Conservation (phyloP, 306 rosid species). For the Vigna unguiculata region DNA sequence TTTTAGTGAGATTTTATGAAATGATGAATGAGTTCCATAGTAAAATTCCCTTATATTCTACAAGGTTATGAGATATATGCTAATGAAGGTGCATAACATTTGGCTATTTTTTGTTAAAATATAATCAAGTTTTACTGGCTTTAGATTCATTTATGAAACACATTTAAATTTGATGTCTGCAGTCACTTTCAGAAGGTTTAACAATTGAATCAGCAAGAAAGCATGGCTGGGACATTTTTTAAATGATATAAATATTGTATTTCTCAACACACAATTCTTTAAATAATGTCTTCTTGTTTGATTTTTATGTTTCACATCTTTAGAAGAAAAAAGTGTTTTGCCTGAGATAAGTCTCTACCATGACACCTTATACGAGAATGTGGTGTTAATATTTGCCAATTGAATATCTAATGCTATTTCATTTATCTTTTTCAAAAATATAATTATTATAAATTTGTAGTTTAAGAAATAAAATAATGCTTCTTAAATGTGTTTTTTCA, state of each 20-base stretch:
- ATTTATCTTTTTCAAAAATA: slow-evolving; percentile 17
- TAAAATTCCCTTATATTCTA: slow-evolving; percentile 36
- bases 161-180: slow-evolving; percentile 27
- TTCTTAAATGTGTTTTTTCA: slow-evolving; percentile 2
- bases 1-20: slow-evolving; percentile 26
- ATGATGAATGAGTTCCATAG: slow-evolving; percentile 15
- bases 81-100: slow-evolving; percentile 25
- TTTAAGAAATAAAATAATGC: slow-evolving; percentile 21
- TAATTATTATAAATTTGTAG: slow-evolving; percentile 16
- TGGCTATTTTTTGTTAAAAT: slow-evolving; percentile 17
- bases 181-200: slow-evolving; percentile 40
- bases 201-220: slow-evolving; percentile 33
- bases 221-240: slow-evolving; percentile 27
- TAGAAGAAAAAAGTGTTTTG: slow-evolving; percentile 1
- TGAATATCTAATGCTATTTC: slow-evolving; percentile 1
- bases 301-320: slow-evolving; percentile 18
- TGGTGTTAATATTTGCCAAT: slow-evolving; percentile 12
- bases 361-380: neutral
- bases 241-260: neutral
- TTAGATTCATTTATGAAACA: slow-evolving; percentile 28
- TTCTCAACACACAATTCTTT: slow-evolving; percentile 24
- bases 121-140: neutral
- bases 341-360: neutral
- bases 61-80: slow-evolving; percentile 12
- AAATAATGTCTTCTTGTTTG: slow-evolving; percentile 20